Evolutionary conservation across 169 alveolate species (phyloP).

Genomic region (Cyclospora cayetanensis): DNA sequence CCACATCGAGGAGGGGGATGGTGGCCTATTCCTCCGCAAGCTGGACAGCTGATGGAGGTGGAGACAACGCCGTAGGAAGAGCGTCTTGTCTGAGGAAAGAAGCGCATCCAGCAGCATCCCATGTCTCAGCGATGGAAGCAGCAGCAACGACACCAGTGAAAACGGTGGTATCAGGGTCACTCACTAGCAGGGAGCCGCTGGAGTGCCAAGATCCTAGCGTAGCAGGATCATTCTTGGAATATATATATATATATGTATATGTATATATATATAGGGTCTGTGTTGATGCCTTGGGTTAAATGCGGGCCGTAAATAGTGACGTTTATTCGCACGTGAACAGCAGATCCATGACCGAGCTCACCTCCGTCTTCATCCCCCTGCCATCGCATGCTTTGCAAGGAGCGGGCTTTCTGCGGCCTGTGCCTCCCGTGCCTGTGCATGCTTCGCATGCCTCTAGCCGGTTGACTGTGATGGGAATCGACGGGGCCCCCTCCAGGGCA

Average conservation of each 20-base stretch:
- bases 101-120: not conserved
- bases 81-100: constrained; percentile 29
- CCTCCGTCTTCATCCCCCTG: constrained; percentile 47
- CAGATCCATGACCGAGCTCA: no score
- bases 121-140: not conserved
- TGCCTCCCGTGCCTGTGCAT: not conserved
- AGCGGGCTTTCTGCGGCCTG: not conserved
- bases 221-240: not conserved
- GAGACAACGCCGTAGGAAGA: constrained; percentile 37
- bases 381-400: constrained; percentile 30
- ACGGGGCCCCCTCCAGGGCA: constrained; percentile 27
- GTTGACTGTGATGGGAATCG: not conserved
- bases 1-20: not conserved
- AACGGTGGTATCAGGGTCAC: not conserved
- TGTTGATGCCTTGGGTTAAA: no score
- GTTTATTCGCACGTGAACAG: no score
- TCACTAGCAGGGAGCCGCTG: not conserved
- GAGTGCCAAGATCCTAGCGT: not conserved
- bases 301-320: no score
- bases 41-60: constrained; percentile 48
- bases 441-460: constrained; percentile 30
- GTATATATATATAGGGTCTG: no score
- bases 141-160: not conserved
- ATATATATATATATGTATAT: no score
- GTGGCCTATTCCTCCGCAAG: constrained; percentile 18